Conservation (phyloP, 495 filamentous ascomycete genomes). For the Pseudotulostoma volvatum region DNA sequence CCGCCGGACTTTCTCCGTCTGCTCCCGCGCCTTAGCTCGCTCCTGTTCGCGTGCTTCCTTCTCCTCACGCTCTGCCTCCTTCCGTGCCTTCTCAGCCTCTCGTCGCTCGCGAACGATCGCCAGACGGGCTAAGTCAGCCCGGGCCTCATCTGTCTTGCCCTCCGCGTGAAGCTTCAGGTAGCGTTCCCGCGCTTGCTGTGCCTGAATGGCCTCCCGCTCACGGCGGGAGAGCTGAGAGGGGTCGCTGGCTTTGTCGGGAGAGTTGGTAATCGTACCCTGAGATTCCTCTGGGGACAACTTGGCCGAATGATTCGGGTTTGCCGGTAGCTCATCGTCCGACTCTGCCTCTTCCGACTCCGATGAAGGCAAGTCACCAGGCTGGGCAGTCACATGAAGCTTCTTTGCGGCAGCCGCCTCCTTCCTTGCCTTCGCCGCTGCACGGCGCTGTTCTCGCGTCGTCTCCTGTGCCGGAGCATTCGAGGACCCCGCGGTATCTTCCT, state of each 20-base stretch:
- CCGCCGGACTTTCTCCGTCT: conserved; percentile 22
- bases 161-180: conserved; percentile 90
- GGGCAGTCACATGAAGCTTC: conserved; percentile 42
- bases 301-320: conserved; percentile 79
- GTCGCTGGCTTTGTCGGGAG: conserved; percentile 13
- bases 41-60: conserved; percentile 42
- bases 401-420: conserved; percentile 77
- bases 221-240: conserved; percentile 50
- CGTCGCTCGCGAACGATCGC: conserved; percentile 67
- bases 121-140: conserved; percentile 76
- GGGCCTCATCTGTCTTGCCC: conserved; percentile 93
- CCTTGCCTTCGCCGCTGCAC: conserved; percentile 72
- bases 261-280: conserved; percentile 24
- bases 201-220: conserved; percentile 80
- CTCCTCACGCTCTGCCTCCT: conserved; percentile 70
- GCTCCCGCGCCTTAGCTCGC: conserved; percentile 15
- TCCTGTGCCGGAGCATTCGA: conserved; percentile 17
- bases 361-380: conserved; percentile 71
- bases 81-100: conserved; percentile 65
- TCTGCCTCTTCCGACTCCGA: conserved; percentile 48
- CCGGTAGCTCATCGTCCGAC: conserved; percentile 49
- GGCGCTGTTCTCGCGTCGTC: conserved; percentile 74
- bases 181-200: conserved; percentile 71
- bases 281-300: conserved; percentile 45
- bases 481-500: conserved; percentile 25